A percentile compares a stretch with the other conserved stretches of the same genome.
phyloP scores from a whole-genome alignment of 2,329 filamentous ascomycete species.

The Aspergillus pseudoterreus region DNA sequence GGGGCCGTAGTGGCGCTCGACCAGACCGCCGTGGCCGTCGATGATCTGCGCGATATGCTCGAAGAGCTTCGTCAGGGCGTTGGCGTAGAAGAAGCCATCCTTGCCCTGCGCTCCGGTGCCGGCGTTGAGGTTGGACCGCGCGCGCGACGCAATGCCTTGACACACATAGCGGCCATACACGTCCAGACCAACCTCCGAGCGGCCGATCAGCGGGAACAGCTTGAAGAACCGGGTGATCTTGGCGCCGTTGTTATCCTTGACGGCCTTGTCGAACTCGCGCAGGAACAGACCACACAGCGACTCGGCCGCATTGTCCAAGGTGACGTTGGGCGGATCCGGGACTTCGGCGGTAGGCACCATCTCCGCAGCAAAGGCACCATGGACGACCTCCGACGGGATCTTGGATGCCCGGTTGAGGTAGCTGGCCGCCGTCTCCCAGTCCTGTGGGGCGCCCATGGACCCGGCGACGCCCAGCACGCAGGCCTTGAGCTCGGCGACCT shows the following conservation, averaged over 20 bases:
- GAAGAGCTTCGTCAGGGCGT: slow-evolving; percentile 84
- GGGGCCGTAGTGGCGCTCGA: slow-evolving; percentile 87
- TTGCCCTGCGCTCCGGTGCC: slow-evolving; percentile 58
- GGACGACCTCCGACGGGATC: slow-evolving; percentile 74
- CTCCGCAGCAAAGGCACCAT: slow-evolving; percentile 81
- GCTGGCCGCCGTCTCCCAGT: slow-evolving; percentile 94
- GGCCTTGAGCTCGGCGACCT: slow-evolving; percentile 93
- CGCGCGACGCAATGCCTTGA: slow-evolving; percentile 82
- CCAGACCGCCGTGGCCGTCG: slow-evolving; percentile 82
- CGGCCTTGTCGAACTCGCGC: slow-evolving; percentile 90
- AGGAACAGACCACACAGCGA: slow-evolving; percentile 87
- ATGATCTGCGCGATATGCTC: slow-evolving; percentile 97
- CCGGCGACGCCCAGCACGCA: slow-evolving; percentile 92
- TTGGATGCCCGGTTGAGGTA: slow-evolving; percentile 81
- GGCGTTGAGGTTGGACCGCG: slow-evolving; percentile 74
- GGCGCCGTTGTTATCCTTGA: slow-evolving; percentile 77
- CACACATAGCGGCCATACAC: slow-evolving; percentile 96
- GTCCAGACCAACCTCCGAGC: slow-evolving; percentile 83
- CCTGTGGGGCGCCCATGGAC: slow-evolving; percentile 95
- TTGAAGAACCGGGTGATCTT: slow-evolving; percentile 97
- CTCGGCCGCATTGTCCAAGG: slow-evolving; percentile 81
- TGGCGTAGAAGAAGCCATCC: slow-evolving; percentile 88
- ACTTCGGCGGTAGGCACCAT: slow-evolving; percentile 96
- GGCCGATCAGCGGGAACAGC: slow-evolving; percentile 87
- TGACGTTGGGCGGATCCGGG: slow-evolving; percentile 83